Base-by-base conservation (phyloP, 345 rosid genomes). In the Mangifera indica region DNA sequence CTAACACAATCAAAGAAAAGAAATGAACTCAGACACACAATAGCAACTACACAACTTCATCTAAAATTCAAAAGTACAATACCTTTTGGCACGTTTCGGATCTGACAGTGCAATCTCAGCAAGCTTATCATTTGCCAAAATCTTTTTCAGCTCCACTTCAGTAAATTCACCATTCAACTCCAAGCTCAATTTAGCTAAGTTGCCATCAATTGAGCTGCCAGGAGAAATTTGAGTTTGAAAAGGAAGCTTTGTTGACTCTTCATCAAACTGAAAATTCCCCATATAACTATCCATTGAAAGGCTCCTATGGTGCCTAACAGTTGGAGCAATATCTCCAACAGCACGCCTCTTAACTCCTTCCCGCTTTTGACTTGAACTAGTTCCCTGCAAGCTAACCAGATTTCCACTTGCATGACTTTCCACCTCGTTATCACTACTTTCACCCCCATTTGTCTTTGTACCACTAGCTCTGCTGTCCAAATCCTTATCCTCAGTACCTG, bases 211-310 rank as follows among this genome's bases (percentile, higher is more conserved):
- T 53, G 87, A 81, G 57, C 69, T 63, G 21, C 81, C 78, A 12
- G 84, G 81, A n/a, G 86, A 82, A 14, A 42, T 72, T 49, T 80
- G 79, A 71, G 67, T 60, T 67, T 63, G 67, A 21, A 32, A 67
- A 17, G 73, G 79, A 71, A 70, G 72, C 77, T 74, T 85, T 15
- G 77, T 59, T 22, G 79, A 34, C 1, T 81, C 86, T 24, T 88
- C 93, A 24, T 76, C 83, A 21, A 88, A 85, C 44, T 77, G 77
- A 74, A 87, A 71, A 63, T 79, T 74, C 25, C 81, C 93, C 84
- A 87, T 80, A 75, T 84, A 85, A 79, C 96, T 90, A 77, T 90
- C 96, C 93, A 90, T 80, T 1, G 96, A 90, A 60, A 90, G 76
- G 77, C 96, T 90, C 76, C 96, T 72, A 42, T 67, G 69, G 61